Evolutionary conservation across 2,329 filamentous ascomycete genomes (phyloP).

Genomic region (Sporothrix globosa): DNA sequence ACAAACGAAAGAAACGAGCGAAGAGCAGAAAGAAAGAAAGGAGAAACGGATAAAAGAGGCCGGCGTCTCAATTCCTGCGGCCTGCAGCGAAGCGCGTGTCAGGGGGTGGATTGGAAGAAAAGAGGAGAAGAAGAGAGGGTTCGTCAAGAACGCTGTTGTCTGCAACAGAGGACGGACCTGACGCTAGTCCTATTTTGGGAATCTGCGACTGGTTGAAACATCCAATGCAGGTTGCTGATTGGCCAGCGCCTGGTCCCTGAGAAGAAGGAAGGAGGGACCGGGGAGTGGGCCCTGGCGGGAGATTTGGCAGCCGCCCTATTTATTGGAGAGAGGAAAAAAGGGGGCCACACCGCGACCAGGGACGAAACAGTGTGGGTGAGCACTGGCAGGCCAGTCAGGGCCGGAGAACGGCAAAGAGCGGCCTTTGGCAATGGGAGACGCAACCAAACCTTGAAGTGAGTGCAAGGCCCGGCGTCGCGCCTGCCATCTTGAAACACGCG

Average conservation of each 20-base stretch:
- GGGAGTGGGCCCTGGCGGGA: slow-evolving; percentile 25
- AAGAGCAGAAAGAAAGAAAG: neutral
- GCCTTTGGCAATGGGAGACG: neutral
- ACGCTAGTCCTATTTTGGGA: slow-evolving; percentile 17
- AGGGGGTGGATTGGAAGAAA: neutral
- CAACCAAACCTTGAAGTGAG: neutral
- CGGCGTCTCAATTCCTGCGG: neutral
- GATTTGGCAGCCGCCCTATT: slow-evolving; percentile 25
- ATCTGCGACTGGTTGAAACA: slow-evolving; percentile 11
- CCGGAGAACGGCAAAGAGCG: neutral
- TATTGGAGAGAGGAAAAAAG: neutral
- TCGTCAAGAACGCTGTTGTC: neutral
- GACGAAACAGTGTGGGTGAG: slow-evolving; percentile 22
- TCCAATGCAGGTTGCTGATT: slow-evolving; percentile 9
- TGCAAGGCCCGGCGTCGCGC: slow-evolving; percentile 29
- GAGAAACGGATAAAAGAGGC: neutral
- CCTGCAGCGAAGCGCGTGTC: neutral
- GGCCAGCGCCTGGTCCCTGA: slow-evolving; percentile 22
- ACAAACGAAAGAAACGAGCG: neutral
- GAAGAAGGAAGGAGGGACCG: neutral
- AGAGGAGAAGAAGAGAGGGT: neutral
- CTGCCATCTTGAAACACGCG: slow-evolving; percentile 30
- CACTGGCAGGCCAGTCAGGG: slow-evolving; percentile 14
- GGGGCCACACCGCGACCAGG: slow-evolving; percentile 9
- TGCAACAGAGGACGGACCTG: neutral